These are phyloP conservation scores for Senna tora DNA, from an alignment of 306 rosid species.

Conservation along the genomic window DNA sequence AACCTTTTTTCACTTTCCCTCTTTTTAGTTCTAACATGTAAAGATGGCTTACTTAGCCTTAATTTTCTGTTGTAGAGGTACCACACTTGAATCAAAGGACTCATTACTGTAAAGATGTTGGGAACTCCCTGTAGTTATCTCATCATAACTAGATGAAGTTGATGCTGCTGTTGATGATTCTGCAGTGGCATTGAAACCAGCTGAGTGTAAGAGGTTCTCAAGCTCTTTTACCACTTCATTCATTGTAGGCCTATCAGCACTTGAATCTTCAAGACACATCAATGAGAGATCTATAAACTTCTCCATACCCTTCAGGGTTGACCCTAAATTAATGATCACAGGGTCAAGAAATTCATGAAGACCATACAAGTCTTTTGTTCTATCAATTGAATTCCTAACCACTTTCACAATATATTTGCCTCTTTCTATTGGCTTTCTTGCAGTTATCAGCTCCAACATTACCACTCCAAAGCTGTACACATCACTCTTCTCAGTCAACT, in stretches of 20 bases:
- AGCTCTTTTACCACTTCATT: conserved; percentile 60
- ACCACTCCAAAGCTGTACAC: conserved; percentile 70
- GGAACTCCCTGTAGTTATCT: background rate
- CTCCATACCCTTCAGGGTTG: conserved; percentile 49
- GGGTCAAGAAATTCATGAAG: conserved; percentile 49
- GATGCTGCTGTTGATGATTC: conserved; percentile 33
- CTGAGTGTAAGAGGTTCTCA: conserved; percentile 43
- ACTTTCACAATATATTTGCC: conserved; percentile 60
- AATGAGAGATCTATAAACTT: conserved; percentile 59
- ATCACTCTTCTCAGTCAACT: conserved; percentile 58
- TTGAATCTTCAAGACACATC: conserved; percentile 50
- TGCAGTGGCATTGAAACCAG: conserved; percentile 37
- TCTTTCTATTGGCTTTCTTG: conserved; percentile 51
- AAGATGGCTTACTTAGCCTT: background rate
- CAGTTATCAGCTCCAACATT: conserved; percentile 61
- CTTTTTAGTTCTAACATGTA: background rate
- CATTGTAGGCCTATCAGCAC: conserved; percentile 59
- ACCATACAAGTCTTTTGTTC: conserved; percentile 38
- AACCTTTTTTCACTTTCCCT: no score
- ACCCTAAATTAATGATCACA: conserved; percentile 34
- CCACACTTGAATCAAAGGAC: conserved; percentile 31
- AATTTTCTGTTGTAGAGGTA: background rate
- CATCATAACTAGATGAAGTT: conserved; percentile 38
- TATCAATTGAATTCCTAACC: conserved; percentile 46
- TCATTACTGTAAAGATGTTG: conserved; percentile 28